Evolutionary conservation across 495 filamentous ascomycete species (phyloP).

Genomic region (Podospora pseudopauciseta): DNA sequence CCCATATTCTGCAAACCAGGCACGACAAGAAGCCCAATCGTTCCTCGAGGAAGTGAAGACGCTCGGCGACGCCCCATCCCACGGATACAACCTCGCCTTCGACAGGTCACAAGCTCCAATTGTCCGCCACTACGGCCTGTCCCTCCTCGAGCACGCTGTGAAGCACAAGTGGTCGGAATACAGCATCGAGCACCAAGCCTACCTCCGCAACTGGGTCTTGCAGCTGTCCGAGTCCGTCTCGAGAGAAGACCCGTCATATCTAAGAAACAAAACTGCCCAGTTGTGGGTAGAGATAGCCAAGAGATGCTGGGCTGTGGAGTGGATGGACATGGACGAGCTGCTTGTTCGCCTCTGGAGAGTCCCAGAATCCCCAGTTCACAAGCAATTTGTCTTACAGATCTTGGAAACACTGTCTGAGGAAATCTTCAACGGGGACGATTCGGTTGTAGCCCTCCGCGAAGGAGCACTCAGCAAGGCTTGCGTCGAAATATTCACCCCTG

Average conservation of each 20-base stretch:
- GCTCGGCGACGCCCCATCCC: slow-evolving; percentile 68
- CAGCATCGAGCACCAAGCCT: slow-evolving; percentile 55
- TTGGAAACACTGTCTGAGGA: slow-evolving; percentile 95
- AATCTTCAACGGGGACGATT: slow-evolving; percentile 85
- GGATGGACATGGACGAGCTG: slow-evolving; percentile 88
- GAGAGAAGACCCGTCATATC: slow-evolving; percentile 70
- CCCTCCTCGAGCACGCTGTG: slow-evolving; percentile 82
- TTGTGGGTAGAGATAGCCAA: slow-evolving; percentile 95
- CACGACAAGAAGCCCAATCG: slow-evolving; percentile 74
- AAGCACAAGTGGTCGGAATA: slow-evolving; percentile 77
- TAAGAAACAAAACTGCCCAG: slow-evolving; percentile 93
- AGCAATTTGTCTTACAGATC: slow-evolving; percentile 74
- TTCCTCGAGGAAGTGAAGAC: slow-evolving; percentile 83
- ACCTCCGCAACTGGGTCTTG: slow-evolving; percentile 69
- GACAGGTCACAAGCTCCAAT: slow-evolving; percentile 67
- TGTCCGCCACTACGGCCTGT: slow-evolving; percentile 89
- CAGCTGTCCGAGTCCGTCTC: slow-evolving; percentile 70
- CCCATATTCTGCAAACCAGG: slow-evolving; percentile 73
- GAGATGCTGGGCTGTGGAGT: slow-evolving; percentile 83
- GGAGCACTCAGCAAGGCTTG: slow-evolving; percentile 79
- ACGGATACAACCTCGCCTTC: slow-evolving; percentile 80
- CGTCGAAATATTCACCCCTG: slow-evolving; percentile 87
- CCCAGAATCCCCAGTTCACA: slow-evolving; percentile 61
- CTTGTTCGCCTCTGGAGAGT: slow-evolving; percentile 76
- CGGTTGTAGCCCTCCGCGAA: slow-evolving; percentile 75